Base-by-base conservation (phyloP, 2,329 filamentous ascomycete species). In the Claviceps citrina region DNA sequence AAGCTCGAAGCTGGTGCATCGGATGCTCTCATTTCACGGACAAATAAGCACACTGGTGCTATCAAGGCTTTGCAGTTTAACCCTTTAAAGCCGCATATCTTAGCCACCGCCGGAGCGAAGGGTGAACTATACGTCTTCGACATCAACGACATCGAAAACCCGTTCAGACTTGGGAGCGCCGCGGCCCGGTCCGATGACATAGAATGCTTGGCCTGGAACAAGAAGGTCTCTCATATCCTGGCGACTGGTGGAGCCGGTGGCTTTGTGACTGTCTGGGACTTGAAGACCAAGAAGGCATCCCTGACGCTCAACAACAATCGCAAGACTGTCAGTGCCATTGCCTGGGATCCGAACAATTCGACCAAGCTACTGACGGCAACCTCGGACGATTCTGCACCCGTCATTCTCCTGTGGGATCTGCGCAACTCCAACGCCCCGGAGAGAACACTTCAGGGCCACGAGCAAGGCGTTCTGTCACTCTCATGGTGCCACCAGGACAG, bases 41-140 rank as follows among this genome's bases (percentile, higher is more conserved):
- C 84, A 25, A 78, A 78, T 38, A 94, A 95, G 63, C 91, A 98
- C 62, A 86, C 75, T 36, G 91, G 89, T 18, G 75, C 89, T 15
- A 87, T 95, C 63, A 95, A 95, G 64, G 78, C 91, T 22, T 68
- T 98, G 45, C 87, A 98, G 60, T 98, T 96, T 73, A 98, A 98
- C 62, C 86, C 89, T 9, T 73, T 85, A 61, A 81, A 87, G 58
- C 79, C 86, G 22, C 86, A 95, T 54, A 80, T 96, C 43, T 71
- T 98, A 35, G 89, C 91, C 34, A 93, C 87, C 3, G 89, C 84
- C 43, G 91, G 91, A 49, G 78, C 84, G 45, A 95, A 95, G 63
- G 91, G 91, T 56, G 91, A 98, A 64, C 77, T 98, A 31, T 98
- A 84, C 63, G 81, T 98, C 50, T 93, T 91, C 67, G 89, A 98